A percentile compares a stretch with the other conserved stretches of the same genome.
Evolutionary conservation across 2,329 filamentous ascomycete genomes (phyloP).

Genomic region (Aspergillus sergii): DNA sequence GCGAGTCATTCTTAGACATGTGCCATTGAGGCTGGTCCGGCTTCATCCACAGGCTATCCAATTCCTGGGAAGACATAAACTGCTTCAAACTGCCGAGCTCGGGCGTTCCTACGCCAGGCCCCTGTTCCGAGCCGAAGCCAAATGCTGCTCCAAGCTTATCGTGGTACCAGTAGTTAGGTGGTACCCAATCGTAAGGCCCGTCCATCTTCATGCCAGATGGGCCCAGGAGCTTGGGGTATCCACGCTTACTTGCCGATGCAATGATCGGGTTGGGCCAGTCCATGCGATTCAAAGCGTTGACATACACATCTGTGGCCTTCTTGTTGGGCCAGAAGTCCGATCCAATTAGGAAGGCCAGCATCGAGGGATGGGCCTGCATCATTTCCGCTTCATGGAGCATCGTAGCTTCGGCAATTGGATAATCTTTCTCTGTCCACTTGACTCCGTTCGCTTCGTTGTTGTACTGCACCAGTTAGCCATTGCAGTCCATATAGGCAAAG

Average conservation of each 20-base stretch:
- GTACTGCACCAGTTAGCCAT: constrained; percentile 43
- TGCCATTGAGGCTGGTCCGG: constrained; percentile 60
- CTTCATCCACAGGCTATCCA: constrained; percentile 59
- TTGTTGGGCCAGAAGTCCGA: constrained; percentile 67
- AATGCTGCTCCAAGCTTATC: constrained; percentile 59
- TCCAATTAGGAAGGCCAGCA: constrained; percentile 62
- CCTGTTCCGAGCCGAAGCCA: constrained; percentile 66
- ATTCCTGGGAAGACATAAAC: constrained; percentile 56
- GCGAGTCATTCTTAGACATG: constrained; percentile 60
- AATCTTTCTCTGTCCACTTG: constrained; percentile 58
- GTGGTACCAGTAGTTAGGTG: constrained; percentile 66
- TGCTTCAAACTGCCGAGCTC: constrained; percentile 56
- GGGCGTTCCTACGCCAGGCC: constrained; percentile 64
- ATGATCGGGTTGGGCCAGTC: constrained; percentile 63
- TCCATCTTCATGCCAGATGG: constrained; percentile 67
- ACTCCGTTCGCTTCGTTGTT: constrained; percentile 55
- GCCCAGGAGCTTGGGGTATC: constrained; percentile 55
- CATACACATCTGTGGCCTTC: constrained; percentile 56
- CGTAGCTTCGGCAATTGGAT: constrained; percentile 55
- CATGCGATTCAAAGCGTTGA: constrained; percentile 51
- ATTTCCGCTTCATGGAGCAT: constrained; percentile 64
- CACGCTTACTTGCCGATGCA: constrained; percentile 59
- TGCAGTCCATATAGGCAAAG: background rate
- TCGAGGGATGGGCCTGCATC: constrained; percentile 62
- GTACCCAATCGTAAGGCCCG: constrained; percentile 68